A percentile compares a stretch with the other conserved stretches of the same genome.
Evolutionary conservation across 2,329 filamentous ascomycete species (phyloP).

Genomic region (Diaporthe vexans): DNA sequence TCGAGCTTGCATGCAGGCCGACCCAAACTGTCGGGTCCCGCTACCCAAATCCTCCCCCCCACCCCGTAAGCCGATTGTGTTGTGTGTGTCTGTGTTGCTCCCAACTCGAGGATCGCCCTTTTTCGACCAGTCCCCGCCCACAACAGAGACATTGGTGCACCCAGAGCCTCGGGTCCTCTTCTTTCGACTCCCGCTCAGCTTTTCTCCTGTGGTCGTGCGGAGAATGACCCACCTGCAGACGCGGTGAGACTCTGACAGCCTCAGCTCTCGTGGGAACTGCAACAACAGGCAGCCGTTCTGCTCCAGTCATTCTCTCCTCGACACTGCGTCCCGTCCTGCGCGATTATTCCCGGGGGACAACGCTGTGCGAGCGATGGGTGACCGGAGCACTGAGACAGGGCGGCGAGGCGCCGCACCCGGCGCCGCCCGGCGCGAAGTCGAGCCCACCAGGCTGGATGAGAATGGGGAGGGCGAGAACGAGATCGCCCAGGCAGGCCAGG

Average conservation of each 20-base stretch:
- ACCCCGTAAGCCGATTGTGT: constrained; percentile 2
- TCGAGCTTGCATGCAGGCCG: constrained; percentile 20
- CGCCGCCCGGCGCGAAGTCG: not conserved
- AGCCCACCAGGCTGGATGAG: constrained; percentile 7
- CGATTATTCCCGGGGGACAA: not conserved
- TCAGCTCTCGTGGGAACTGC: not conserved
- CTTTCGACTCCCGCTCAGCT: not conserved
- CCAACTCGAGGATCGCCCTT: not conserved
- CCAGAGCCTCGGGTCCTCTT: constrained; percentile 3
- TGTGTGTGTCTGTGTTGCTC: not conserved
- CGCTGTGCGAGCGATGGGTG: constrained; percentile 20
- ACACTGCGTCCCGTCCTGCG: not conserved
- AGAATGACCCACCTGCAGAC: constrained; percentile 13
- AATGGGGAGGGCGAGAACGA: not conserved
- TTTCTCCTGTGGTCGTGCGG: not conserved
- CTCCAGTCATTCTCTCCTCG: not conserved
- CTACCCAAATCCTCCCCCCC: not conserved
- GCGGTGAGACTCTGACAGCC: constrained; percentile 18
- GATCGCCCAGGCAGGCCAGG: too few relatives aligned
- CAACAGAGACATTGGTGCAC: constrained; percentile 1
- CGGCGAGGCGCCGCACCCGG: not conserved
- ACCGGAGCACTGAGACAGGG: not conserved
- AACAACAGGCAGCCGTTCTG: not conserved
- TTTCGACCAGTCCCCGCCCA: constrained; percentile 11
- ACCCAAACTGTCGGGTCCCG: constrained; percentile 36